Evolutionary conservation across 176 grass and related monocot species (phyloP).

Genomic region (Avena insularis): DNA sequence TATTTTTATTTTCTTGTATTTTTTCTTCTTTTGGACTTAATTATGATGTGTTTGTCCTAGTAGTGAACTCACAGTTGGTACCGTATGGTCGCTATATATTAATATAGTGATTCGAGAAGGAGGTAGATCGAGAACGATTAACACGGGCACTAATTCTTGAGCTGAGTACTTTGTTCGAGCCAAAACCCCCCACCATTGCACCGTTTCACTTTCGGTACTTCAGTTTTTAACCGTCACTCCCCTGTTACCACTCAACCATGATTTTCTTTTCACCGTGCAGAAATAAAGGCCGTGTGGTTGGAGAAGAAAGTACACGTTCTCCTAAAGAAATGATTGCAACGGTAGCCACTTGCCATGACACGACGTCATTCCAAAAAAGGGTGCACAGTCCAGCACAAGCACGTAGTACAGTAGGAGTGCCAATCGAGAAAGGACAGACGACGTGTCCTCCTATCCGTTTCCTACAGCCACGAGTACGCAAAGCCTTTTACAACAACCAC

Average conservation of each 20-base stretch:
- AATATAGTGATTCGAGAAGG: too few relatives aligned
- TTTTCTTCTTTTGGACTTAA: too few relatives aligned
- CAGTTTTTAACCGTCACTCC: neutral
- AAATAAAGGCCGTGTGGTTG: neutral
- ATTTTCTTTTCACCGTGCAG: neutral
- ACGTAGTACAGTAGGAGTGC: neutral
- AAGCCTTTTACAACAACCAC: neutral
- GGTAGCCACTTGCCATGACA: neutral
- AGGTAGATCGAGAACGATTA: neutral
- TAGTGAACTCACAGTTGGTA: too few relatives aligned
- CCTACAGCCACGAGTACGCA: neutral
- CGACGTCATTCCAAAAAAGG: conserved; percentile 26
- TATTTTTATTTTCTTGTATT: too few relatives aligned
- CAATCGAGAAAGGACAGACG: neutral
- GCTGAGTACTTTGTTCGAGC: neutral
- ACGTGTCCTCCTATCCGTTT: neutral
- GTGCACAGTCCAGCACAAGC: neutral
- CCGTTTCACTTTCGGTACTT: neutral
- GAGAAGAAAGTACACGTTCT: too few relatives aligned
- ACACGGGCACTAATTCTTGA: neutral
- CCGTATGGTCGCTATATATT: too few relatives aligned
- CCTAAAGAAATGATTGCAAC: neutral
- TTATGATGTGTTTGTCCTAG: too few relatives aligned
- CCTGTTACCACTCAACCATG: neutral
- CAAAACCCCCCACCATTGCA: neutral